Base-by-base conservation (phyloP, 1,284 basidiomycete species). In the Pisolithus thermaeus region DNA sequence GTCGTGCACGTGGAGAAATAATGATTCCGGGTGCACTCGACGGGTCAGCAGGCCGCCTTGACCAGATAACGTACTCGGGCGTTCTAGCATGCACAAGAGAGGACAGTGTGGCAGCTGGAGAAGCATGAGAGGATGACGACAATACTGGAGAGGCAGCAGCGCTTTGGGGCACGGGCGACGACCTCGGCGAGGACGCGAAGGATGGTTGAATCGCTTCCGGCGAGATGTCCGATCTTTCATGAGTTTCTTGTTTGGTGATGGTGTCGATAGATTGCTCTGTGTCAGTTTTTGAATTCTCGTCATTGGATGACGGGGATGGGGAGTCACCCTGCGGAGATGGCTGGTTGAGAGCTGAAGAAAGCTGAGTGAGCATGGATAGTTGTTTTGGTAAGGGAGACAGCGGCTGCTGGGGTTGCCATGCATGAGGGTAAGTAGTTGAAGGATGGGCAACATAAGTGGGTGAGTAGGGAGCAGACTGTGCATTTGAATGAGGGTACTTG, bases 21-120 rank as follows among this genome's bases (percentile, higher is more conserved):
- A 87, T 85, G 51, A 88, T 75, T 7, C 79, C 78, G 3, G 83
- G 83, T 0, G 84, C 84, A 49, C 67, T 63, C 2, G 74, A 67
- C 1, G 85, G 85, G 60, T 86, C 69, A 11, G 71, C 68, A 0
- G 85, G 85, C 28, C 83, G 76, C 25, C 77, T 75, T 0, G 85
- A 84, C 84, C 84, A 87, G 32, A 87, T 76, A 8, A 78, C 82
- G 16, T 60, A 61, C 54, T 62, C 58, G 18, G 54, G 32, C 20
- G 18, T 11, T 9, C 46, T n/a, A 16, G 4, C 38, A 8, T 49
- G 44, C 39, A 59, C 56, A 7, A 42, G 14, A 47, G 48, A 41
- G 5, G 55, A 46, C 30, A 62, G 52, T 7, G 46, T 42, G 18
- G 38, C 22, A 28, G 32, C 52, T 9, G 60, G 56, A 5, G 58